phyloP scores from a whole-genome alignment of 495 filamentous ascomycete species.

The Xylaria palmicola region DNA sequence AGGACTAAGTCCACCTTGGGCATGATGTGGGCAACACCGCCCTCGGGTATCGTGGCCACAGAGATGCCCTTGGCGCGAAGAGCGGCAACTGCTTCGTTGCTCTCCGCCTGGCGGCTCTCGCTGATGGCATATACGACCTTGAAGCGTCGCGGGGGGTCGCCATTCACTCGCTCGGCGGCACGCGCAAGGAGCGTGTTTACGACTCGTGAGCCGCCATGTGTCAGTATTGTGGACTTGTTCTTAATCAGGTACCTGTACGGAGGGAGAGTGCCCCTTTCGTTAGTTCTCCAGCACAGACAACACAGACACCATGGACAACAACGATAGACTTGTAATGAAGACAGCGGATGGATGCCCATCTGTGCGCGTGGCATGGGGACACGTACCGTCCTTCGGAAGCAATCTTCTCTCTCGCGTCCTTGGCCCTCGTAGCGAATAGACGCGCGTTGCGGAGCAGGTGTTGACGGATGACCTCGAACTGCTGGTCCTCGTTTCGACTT shows the following conservation, averaged over 20 bases:
- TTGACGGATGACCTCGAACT: conserved; percentile 78
- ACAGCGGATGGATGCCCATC: no score
- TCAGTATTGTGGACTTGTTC: conserved; percentile 76
- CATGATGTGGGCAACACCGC: conserved; percentile 82
- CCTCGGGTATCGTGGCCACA: conserved; percentile 78
- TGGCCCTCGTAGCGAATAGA: conserved; percentile 84
- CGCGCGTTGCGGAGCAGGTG: conserved; percentile 81
- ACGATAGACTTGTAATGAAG: no score
- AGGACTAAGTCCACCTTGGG: conserved; percentile 78
- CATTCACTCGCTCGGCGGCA: conserved; percentile 59
- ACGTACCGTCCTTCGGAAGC: conserved; percentile 44
- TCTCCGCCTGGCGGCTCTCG: conserved; percentile 49
- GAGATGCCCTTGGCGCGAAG: conserved; percentile 72
- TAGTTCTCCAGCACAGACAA: background rate
- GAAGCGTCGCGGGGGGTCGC: conserved; percentile 64
- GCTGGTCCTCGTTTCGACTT: conserved; percentile 38
- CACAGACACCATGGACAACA: no score
- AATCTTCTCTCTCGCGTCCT: conserved; percentile 78
- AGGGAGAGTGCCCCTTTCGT: background rate
- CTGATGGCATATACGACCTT: conserved; percentile 77
- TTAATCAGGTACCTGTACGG: conserved; percentile 42
- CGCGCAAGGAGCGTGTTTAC: conserved; percentile 72
- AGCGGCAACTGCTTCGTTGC: conserved; percentile 51
- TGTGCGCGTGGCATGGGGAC: background rate
- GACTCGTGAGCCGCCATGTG: conserved; percentile 82